These are phyloP conservation scores for Buxus sempervirens DNA, from an alignment of 164 flowering plant species.

Conservation along the genomic window DNA sequence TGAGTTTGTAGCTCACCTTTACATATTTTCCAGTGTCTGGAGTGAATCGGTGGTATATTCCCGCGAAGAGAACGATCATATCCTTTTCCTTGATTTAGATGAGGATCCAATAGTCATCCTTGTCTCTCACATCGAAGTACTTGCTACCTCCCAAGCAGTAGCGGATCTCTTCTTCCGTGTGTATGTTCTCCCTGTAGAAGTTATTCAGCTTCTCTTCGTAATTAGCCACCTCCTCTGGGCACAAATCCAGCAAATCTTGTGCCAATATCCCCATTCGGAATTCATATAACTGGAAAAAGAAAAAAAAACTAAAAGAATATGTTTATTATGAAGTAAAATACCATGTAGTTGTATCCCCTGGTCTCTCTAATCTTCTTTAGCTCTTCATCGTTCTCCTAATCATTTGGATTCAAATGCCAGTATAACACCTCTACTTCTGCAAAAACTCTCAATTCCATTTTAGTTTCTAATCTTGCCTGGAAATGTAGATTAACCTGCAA, in stretches of 20 bases:
- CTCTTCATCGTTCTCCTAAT: not conserved
- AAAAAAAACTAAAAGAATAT: not conserved
- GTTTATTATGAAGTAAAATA: not conserved
- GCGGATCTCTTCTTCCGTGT: slow-evolving; percentile 88
- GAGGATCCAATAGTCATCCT: slow-evolving; percentile 89
- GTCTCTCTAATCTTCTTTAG: not conserved
- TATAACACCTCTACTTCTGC: not conserved
- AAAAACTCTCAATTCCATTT: not conserved
- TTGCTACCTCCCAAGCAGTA: slow-evolving; percentile 90
- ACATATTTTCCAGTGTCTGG: slow-evolving; percentile 70
- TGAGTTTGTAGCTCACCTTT: slow-evolving; percentile 44
- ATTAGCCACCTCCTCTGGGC: slow-evolving; percentile 78
- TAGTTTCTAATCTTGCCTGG: not conserved
- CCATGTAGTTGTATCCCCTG: not conserved
- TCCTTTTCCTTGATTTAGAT: slow-evolving; percentile 81
- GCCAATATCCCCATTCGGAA: not conserved
- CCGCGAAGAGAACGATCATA: slow-evolving; percentile 83
- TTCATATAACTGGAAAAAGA: not conserved
- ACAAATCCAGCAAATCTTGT: slow-evolving; percentile 83
- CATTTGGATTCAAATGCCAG: not conserved
- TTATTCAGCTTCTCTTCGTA: slow-evolving; percentile 85
- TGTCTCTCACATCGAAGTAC: slow-evolving; percentile 85
- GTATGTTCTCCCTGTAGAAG: slow-evolving; percentile 88
- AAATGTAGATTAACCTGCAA: slow-evolving; percentile 44
- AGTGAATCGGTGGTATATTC: slow-evolving; percentile 95